Base-by-base conservation (phyloP, 257 asterid species). In the Eucommia ulmoides region DNA sequence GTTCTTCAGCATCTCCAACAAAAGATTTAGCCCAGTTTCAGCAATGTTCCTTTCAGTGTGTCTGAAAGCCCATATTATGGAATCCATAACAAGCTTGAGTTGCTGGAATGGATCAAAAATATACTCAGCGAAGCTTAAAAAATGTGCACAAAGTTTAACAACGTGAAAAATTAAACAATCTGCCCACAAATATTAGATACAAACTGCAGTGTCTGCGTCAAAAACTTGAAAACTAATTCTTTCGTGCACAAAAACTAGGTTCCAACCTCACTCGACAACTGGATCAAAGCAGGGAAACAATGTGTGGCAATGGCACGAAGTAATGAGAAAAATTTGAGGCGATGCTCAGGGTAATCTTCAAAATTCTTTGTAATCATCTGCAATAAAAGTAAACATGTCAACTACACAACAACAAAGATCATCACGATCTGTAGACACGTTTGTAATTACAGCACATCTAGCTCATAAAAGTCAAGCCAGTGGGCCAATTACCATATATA, bases 11-110 rank as follows among this genome's bases (percentile, higher is more conserved):
- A 91, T 86, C 75, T 79, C 99, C 54, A 86, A 56, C 24, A 91
- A 46, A 53, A 91, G 95, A 74, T 75, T 81, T 56, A 91, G 94
- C 51, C 99, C 99, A 24, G 97, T 86, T 75, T 91, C 99, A 21
- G 99, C 99, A 64, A 91, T 81, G 69, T 91, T 91, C 58, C 99
- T 75, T 57, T 91, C 99, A 21, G 97, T 91, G 65, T 91, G 99
- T 53, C 99, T 94, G 81, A 91, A 86, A 51, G 96, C 97, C 99
- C 99, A 91, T 52, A 91, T 81, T 48, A 91, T 91, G 50, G 99
- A 91, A 74, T 91, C 99, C 93, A 83, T 81, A 23, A 91, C 93
- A 58, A 86, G 94, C 74, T 83, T 91, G 55, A 91, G 74, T 83
- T 91, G 97, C 96, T 91, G 93, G 20, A 23, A 45, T 45, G 33